Evolutionary conservation across 768 basidiomycete genomes (phyloP).

Genomic region (Cyclocybe aegerita): DNA sequence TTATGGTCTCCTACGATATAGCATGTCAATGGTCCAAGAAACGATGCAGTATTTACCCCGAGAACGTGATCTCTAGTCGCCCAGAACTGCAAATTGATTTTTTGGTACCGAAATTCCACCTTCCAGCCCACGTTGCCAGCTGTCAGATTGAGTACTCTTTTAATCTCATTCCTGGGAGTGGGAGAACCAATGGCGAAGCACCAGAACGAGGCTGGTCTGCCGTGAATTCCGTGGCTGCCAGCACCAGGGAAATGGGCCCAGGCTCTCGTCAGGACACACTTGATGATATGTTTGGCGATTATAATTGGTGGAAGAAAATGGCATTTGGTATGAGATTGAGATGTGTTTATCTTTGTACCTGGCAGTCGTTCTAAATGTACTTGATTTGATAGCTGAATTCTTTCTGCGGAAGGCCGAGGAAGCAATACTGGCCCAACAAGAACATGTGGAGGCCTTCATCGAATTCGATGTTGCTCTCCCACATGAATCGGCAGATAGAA

Average conservation of each 20-base stretch:
- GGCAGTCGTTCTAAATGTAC: background rate
- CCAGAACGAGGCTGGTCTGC: slow-evolving; percentile 29
- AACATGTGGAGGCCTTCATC: slow-evolving; percentile 4
- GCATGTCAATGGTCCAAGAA: slow-evolving; percentile 20
- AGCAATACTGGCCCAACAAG: slow-evolving; percentile 7
- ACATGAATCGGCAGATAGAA: slow-evolving; percentile 6
- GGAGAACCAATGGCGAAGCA: slow-evolving; percentile 34
- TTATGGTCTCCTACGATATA: slow-evolving; percentile 25
- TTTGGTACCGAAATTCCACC: slow-evolving; percentile 27
- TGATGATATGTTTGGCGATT: slow-evolving; percentile 34
- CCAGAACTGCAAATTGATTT: slow-evolving; percentile 1
- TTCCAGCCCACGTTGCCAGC: slow-evolving; percentile 16
- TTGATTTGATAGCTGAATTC: slow-evolving; percentile 3
- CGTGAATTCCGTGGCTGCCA: slow-evolving; percentile 27
- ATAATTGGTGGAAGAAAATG: slow-evolving; percentile 32
- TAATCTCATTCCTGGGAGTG: slow-evolving; percentile 26
- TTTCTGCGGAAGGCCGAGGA: slow-evolving; percentile 14
- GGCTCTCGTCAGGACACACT: slow-evolving; percentile 24
- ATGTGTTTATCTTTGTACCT: background rate
- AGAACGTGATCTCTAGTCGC: slow-evolving; percentile 3
- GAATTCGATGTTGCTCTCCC: slow-evolving; percentile 11
- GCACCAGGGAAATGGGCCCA: slow-evolving; percentile 39
- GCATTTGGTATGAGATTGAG: slow-evolving; percentile 21
- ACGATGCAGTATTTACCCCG: slow-evolving; percentile 12
- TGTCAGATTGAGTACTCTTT: slow-evolving; percentile 16